phyloP scores from a whole-genome alignment of 352 stramenopile genomes.

The Globisporangium iwayamae region DNA sequence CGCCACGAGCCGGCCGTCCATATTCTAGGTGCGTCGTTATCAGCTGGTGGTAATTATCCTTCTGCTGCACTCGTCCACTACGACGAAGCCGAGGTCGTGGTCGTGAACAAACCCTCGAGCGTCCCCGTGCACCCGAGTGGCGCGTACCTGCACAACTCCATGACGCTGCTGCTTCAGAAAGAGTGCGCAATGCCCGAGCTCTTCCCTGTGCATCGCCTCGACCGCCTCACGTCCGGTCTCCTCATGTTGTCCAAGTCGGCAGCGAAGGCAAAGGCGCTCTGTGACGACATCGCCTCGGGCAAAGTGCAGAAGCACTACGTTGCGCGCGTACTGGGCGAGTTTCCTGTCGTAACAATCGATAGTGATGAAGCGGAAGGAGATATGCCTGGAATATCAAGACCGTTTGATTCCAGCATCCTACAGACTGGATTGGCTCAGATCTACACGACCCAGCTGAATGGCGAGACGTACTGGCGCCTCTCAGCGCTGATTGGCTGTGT shows the following conservation, averaged over 20 bases:
- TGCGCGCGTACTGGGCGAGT: conserved; percentile 39
- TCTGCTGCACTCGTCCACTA: conserved; percentile 34
- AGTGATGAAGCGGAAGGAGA: conserved; percentile 10
- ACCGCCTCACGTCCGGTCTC: conserved; percentile 89
- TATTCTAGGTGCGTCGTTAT: conserved; percentile 12
- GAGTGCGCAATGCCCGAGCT: conserved; percentile 34
- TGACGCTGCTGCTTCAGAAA: conserved; percentile 51
- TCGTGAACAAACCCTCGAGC: conserved; percentile 82
- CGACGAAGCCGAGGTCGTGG: conserved; percentile 49
- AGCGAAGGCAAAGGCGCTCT: conserved; percentile 37
- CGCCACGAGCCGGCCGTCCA: conserved; percentile 91
- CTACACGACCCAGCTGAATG: neutral
- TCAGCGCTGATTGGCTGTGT: conserved; percentile 35
- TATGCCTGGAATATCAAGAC: neutral
- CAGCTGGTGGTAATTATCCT: neutral
- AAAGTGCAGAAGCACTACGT: conserved; percentile 55
- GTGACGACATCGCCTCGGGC: conserved; percentile 31
- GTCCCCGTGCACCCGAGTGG: conserved; percentile 92
- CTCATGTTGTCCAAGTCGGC: conserved; percentile 51
- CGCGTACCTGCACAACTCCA: conserved; percentile 88
- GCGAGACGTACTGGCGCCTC: conserved; percentile 32
- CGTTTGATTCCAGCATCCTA: conserved; percentile 13
- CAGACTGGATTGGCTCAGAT: conserved; percentile 17
- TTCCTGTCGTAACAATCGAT: conserved; percentile 21
- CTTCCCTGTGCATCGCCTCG: conserved; percentile 89